These are phyloP conservation scores for Rhododendron ovatum DNA, from an alignment of 148 eudicot species.

Conservation along the genomic window DNA sequence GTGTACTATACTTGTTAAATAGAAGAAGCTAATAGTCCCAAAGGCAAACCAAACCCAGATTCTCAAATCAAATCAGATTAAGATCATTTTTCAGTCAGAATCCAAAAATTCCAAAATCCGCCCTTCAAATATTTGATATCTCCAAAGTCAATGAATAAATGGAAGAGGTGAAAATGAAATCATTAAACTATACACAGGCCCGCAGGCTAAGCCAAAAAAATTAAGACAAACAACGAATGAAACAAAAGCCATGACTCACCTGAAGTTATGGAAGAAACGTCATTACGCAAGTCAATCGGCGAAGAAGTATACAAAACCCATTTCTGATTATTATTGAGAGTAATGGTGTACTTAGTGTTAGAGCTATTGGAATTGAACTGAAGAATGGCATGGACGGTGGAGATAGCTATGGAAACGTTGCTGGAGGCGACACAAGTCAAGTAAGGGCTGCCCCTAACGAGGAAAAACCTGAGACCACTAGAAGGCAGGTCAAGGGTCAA, in stretches of 20 bases:
- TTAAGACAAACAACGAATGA: neutral
- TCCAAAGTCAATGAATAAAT: neutral
- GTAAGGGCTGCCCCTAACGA: conserved; percentile 84
- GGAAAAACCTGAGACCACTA: conserved; percentile 49
- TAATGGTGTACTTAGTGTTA: conserved; percentile 49
- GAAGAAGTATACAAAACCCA: conserved; percentile 78
- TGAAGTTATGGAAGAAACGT: conserved; percentile 25
- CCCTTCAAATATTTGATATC: neutral
- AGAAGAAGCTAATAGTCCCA: no score
- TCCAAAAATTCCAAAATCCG: neutral
- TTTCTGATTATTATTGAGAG: conserved; percentile 68
- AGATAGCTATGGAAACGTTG: conserved; percentile 29
- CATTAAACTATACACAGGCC: neutral
- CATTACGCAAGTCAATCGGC: conserved; percentile 43
- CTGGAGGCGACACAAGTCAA: conserved; percentile 51
- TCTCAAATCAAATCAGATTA: no score
- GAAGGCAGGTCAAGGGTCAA: conserved; percentile 76
- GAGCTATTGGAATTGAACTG: conserved; percentile 37
- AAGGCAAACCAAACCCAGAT: no score
- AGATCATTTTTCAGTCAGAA: neutral
- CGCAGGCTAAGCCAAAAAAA: no score
- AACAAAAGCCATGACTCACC: neutral
- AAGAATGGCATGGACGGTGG: conserved; percentile 74
- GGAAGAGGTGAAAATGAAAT: neutral
- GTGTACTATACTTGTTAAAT: no score